Conservation (phyloP, 176 grass and related monocot genomes). For the Juncus inflexus region DNA sequence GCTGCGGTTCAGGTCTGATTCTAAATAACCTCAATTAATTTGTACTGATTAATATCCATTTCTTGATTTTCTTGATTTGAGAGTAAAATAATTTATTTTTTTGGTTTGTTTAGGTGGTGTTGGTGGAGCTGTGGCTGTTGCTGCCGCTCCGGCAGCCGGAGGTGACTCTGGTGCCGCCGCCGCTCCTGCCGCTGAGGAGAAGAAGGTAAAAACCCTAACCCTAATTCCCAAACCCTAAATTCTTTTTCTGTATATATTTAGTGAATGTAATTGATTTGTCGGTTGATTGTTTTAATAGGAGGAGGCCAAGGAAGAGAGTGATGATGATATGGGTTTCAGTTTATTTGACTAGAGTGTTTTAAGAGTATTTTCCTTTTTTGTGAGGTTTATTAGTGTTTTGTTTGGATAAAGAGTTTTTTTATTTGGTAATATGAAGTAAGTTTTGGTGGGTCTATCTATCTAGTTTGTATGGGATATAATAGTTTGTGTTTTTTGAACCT, state of each 20-base stretch:
- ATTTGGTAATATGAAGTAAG: not conserved
- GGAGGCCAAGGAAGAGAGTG: constrained; percentile 62
- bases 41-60: no score
- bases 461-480: constrained; percentile 27
- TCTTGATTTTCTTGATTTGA: no score
- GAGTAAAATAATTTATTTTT: not conserved
- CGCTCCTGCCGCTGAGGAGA: constrained; percentile 51
- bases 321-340: constrained; percentile 83
- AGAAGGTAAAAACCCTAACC: constrained; percentile 38
- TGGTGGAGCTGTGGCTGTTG: constrained; percentile 41
- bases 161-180: constrained; percentile 35
- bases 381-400: constrained; percentile 8
- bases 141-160: constrained; percentile 46
- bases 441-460: constrained; percentile 3
- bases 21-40: not conserved
- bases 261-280: no score
- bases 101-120: constrained; percentile 44
- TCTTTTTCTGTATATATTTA: no score
- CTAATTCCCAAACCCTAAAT: no score
- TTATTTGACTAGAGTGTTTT: constrained; percentile 56
- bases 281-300: constrained; percentile 29
- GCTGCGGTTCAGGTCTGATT: constrained; percentile 69
- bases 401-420: not conserved
- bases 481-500: constrained; percentile 23
- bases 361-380: not conserved